Evolutionary conservation across 1,284 basidiomycete species (phyloP).

Genomic region (Puccinia triticina): DNA sequence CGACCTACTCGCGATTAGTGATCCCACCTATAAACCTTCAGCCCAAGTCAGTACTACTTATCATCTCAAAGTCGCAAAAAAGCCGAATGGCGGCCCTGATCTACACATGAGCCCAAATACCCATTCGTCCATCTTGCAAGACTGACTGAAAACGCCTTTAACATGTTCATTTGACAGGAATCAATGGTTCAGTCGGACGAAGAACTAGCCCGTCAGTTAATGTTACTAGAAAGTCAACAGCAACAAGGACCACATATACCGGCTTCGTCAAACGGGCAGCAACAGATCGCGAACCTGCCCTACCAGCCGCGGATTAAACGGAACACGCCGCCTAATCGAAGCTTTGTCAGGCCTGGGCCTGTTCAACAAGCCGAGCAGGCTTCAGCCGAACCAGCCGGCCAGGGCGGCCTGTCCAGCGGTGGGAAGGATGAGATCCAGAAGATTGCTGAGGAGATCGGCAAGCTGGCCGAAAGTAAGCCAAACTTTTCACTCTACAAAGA

Average conservation of each 20-base stretch:
- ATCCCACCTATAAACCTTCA: slow-evolving; percentile 44
- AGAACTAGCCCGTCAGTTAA: slow-evolving; percentile 47
- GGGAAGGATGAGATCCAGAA: slow-evolving; percentile 51
- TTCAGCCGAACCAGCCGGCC: background rate
- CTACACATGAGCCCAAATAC: background rate
- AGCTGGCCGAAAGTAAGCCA: slow-evolving; percentile 45
- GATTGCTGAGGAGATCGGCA: slow-evolving; percentile 47
- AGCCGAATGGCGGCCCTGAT: background rate
- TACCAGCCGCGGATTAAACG: slow-evolving; percentile 44
- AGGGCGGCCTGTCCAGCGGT: background rate
- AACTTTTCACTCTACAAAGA: background rate
- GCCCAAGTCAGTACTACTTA: slow-evolving; percentile 21
- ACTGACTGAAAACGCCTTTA: background rate
- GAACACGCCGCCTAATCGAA: slow-evolving; percentile 21
- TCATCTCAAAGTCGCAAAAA: background rate
- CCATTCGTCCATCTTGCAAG: background rate
- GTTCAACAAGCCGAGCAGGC: background rate
- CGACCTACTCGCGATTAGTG: slow-evolving; percentile 44
- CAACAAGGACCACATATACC: background rate
- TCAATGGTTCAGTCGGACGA: slow-evolving; percentile 32
- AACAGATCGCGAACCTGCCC: slow-evolving; percentile 44
- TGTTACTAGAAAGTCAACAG: slow-evolving; percentile 29
- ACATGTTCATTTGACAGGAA: slow-evolving; percentile 16
- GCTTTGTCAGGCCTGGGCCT: background rate
- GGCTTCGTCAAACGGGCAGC: background rate